Percentiles rank a stretch among this genome's conserved stretches.
phyloP scores from a whole-genome alignment of 768 basidiomycete species.

The Naganishia vaughanmartiniae region DNA sequence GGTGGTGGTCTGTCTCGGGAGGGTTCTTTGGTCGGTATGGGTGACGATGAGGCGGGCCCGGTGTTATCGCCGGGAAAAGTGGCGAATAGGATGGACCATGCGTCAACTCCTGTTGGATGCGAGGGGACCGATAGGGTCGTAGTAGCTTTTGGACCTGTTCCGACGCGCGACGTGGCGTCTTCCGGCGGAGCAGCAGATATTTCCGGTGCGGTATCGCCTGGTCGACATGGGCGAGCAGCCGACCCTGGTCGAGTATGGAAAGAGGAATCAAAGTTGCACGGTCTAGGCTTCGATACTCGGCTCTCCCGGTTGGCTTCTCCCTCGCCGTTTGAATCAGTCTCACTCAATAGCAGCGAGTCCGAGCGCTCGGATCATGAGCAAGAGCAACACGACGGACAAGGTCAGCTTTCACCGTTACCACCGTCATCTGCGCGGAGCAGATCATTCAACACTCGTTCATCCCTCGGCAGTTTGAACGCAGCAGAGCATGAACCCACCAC shows the following conservation, averaged over 20 bases:
- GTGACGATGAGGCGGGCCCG: not conserved
- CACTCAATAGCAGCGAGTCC: constrained; percentile 5
- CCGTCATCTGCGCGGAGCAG: not conserved
- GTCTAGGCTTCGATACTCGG: constrained; percentile 1
- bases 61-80: not conserved
- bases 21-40: not conserved
- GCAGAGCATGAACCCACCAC: not conserved
- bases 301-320: not conserved
- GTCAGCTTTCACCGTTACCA: not conserved
- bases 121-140: not conserved
- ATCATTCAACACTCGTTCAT: constrained; percentile 4
- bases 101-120: not conserved
- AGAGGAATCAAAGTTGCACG: not conserved
- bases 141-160: not conserved
- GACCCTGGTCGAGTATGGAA: not conserved
- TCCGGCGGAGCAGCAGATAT: not conserved
- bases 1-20: too few relatives aligned
- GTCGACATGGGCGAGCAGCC: too few relatives aligned
- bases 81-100: not conserved
- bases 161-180: not conserved
- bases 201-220: not conserved
- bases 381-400: not conserved
- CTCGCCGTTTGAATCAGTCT: constrained; percentile 7
- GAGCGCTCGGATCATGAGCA: not conserved
- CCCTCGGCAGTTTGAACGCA: not conserved